These are phyloP conservation scores for Salvia sclarea DNA, from an alignment of 305 asterid genomes.

Conservation along the genomic window DNA sequence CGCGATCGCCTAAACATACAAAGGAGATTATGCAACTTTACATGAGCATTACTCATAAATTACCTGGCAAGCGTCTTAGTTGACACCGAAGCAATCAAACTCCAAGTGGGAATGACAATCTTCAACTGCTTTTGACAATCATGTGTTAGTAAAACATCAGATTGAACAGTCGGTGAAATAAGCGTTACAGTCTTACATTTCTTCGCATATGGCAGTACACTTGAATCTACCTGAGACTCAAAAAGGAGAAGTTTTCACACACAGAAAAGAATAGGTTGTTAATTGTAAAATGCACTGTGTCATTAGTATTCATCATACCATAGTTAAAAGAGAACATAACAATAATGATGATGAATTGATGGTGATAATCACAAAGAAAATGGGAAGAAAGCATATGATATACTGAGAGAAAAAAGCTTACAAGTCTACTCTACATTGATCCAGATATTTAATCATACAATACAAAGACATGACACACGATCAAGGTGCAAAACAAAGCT, in stretches of 20 bases:
- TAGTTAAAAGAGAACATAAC: background rate
- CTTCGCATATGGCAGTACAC: slow-evolving; percentile 3
- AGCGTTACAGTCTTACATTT: slow-evolving; percentile 11
- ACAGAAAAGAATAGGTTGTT: background rate
- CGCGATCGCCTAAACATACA: background rate
- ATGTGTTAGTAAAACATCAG: slow-evolving; percentile 2
- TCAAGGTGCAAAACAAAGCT: slow-evolving; percentile 22
- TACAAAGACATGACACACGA: slow-evolving; percentile 13
- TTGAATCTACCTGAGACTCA: slow-evolving; percentile 12
- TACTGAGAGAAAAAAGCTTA: slow-evolving; percentile 5
- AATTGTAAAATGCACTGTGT: background rate
- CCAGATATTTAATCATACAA: slow-evolving; percentile 18
- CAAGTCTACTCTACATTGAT: slow-evolving; percentile 5
- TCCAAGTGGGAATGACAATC: slow-evolving; percentile 3
- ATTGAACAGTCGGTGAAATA: slow-evolving; percentile 2
- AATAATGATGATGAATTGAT: background rate
- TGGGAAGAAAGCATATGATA: slow-evolving; percentile 13
- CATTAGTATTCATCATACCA: background rate
- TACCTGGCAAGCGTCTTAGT: slow-evolving; percentile 14
- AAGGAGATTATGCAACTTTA: background rate
- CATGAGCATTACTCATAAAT: background rate
- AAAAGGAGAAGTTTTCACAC: background rate
- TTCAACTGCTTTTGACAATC: slow-evolving; percentile 17
- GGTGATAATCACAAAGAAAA: slow-evolving; percentile 2
- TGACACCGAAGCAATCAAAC: background rate